Conservation (phyloP, 768 basidiomycete genomes). For the Amanita muscaria region DNA sequence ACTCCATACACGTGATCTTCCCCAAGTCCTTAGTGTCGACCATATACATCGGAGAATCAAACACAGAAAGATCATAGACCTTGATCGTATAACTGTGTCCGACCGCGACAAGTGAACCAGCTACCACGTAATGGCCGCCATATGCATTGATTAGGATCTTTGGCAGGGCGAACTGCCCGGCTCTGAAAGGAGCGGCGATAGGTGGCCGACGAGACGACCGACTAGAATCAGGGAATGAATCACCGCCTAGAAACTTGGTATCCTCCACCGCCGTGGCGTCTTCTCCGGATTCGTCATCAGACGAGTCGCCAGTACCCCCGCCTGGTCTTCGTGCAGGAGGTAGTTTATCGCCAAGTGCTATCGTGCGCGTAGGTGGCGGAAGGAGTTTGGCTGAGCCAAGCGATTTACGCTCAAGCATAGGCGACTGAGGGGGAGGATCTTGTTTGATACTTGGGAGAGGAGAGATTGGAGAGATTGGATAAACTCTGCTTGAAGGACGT, state of each 20-base stretch:
- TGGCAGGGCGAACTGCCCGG: constrained; percentile 29
- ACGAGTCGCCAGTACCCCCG: constrained; percentile 26
- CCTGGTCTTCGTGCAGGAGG: constrained; percentile 45
- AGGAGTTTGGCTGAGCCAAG: constrained; percentile 39
- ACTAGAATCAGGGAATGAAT: constrained; percentile 60
- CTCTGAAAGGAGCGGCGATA: constrained; percentile 26
- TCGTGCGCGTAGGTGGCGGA: constrained; percentile 70
- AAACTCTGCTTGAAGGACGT: neutral
- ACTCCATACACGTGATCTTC: constrained; percentile 71
- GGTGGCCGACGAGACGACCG: constrained; percentile 54
- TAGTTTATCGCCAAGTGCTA: constrained; percentile 59
- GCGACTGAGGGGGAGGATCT: neutral
- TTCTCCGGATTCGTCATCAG: constrained; percentile 47
- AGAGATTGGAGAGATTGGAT: neutral
- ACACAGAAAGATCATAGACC: constrained; percentile 48
- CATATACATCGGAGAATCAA: constrained; percentile 35
- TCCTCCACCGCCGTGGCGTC: constrained; percentile 38
- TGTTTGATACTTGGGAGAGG: neutral
- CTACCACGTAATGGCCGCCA: constrained; percentile 42
- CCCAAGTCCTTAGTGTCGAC: constrained; percentile 58
- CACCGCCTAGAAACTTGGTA: constrained; percentile 30
- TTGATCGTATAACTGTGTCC: constrained; percentile 50
- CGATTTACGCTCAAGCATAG: constrained; percentile 28
- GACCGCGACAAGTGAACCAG: constrained; percentile 52
- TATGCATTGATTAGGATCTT: constrained; percentile 54